A percentile compares a stretch with the other conserved stretches of the same genome.
These are phyloP conservation scores for Stephania yunnanensis DNA, from an alignment of 164 flowering plant species.

Conservation along the genomic window DNA sequence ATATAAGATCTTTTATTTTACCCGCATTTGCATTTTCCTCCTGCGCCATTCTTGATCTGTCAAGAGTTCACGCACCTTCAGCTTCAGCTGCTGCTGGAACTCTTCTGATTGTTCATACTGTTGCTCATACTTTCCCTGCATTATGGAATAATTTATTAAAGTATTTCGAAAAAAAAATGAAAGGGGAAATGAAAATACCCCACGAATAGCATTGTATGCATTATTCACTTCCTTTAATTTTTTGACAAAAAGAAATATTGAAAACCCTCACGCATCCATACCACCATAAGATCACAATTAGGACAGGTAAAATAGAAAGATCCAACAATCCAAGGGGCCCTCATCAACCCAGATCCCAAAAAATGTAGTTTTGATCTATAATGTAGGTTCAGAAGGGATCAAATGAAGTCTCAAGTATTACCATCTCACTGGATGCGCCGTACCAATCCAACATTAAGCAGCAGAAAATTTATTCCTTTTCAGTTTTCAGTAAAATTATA, in stretches of 20 bases:
- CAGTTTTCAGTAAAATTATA: background rate
- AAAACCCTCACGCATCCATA: too few species aligned
- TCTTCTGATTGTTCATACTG: slow-evolving; percentile 74
- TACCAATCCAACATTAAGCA: background rate
- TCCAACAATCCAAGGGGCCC: too few species aligned
- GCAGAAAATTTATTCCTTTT: background rate
- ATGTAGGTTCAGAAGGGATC: too few species aligned
- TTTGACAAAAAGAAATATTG: background rate
- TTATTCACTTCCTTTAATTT: background rate
- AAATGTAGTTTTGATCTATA: too few species aligned
- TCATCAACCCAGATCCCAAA: too few species aligned
- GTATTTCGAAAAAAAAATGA: background rate
- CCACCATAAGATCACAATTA: too few species aligned
- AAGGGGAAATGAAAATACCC: background rate
- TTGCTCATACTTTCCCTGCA: slow-evolving; percentile 87
- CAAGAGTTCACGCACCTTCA: slow-evolving; percentile 75
- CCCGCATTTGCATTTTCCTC: slow-evolving; percentile 98
- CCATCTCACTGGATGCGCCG: background rate
- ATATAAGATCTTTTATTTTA: slow-evolving; percentile 19
- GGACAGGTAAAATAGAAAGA: too few species aligned
- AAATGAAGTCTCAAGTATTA: background rate
- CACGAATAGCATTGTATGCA: background rate
- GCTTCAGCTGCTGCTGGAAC: slow-evolving; percentile 70
- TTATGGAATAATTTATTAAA: slow-evolving; percentile 3
- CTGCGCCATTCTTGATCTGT: slow-evolving; percentile 99